phyloP scores from a whole-genome alignment of 1,284 basidiomycete genomes.

The Trametes hirsuta region DNA sequence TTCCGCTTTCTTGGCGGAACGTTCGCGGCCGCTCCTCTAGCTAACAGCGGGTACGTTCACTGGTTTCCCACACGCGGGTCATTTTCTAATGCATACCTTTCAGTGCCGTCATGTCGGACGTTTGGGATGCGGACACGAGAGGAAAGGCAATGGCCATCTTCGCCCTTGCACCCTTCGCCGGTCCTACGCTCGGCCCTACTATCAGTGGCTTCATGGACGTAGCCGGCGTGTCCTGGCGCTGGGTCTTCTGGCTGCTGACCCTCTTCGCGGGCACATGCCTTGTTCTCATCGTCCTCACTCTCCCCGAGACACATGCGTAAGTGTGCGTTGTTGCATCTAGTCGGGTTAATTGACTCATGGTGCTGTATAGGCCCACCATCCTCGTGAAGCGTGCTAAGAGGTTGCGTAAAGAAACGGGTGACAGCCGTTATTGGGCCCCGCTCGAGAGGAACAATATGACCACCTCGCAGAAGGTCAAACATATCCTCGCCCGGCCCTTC shows the following conservation, averaged over 20 bases:
- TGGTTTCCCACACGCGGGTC: neutral
- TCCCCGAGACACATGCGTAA: slow-evolving; percentile 75
- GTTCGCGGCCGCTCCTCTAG: slow-evolving; percentile 50
- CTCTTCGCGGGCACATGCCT: slow-evolving; percentile 60
- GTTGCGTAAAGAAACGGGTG: slow-evolving; percentile 50
- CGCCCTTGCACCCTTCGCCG: slow-evolving; percentile 67
- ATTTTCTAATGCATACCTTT: neutral
- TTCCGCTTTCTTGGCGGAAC: slow-evolving; percentile 69
- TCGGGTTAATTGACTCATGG: neutral
- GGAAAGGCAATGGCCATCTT: slow-evolving; percentile 34
- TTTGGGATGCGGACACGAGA: slow-evolving; percentile 32
- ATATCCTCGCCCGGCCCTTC: slow-evolving; percentile 43
- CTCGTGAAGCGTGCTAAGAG: slow-evolving; percentile 39
- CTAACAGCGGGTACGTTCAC: slow-evolving; percentile 37
- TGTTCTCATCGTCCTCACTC: slow-evolving; percentile 60
- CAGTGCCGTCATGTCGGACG: slow-evolving; percentile 31
- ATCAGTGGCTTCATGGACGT: slow-evolving; percentile 60
- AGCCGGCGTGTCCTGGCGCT: slow-evolving; percentile 63
- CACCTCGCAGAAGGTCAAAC: slow-evolving; percentile 35
- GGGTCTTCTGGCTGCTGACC: slow-evolving; percentile 78
- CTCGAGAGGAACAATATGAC: slow-evolving; percentile 39
- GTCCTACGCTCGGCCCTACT: slow-evolving; percentile 62
- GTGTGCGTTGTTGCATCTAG: slow-evolving; percentile 17
- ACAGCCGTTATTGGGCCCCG: slow-evolving; percentile 53
- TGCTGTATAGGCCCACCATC: slow-evolving; percentile 45